Evolutionary conservation across 2,329 filamentous ascomycete species (phyloP).

Genomic region (Trichoderma aggressivum): DNA sequence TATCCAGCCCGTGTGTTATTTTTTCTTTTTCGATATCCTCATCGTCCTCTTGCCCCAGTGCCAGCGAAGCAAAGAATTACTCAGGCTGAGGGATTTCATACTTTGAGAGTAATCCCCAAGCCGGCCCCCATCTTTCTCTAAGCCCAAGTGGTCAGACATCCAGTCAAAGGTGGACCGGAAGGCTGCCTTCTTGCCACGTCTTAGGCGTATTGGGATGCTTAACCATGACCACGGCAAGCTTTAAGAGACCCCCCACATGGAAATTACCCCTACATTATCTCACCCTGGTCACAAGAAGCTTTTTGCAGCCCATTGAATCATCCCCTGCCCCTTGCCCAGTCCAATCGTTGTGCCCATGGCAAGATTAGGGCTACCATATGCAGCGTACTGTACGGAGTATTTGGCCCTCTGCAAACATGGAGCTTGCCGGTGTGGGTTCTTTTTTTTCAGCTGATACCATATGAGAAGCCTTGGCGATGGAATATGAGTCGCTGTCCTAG

Average conservation of each 20-base stretch:
- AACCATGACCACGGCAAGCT: neutral
- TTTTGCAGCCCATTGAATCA: neutral
- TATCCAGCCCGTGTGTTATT: neutral
- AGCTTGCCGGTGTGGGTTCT: neutral
- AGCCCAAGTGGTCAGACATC: neutral
- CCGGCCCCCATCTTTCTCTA: neutral
- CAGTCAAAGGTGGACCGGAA: neutral
- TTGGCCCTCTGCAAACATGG: neutral
- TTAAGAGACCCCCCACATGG: constrained; percentile 1
- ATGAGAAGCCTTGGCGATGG: neutral
- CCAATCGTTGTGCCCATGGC: neutral
- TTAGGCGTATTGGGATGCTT: neutral
- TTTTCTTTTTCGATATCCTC: neutral
- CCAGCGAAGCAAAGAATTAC: neutral
- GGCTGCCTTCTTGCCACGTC: neutral
- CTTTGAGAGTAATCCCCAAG: neutral
- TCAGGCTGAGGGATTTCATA: neutral
- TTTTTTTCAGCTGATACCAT: neutral
- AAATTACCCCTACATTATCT: neutral
- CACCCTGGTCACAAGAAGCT: neutral
- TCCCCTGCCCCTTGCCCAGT: neutral
- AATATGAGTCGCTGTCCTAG: neutral
- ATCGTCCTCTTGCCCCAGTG: neutral
- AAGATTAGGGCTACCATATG: constrained; percentile 1
- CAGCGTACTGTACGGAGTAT: neutral